Evolutionary conservation across 2,329 filamentous ascomycete species (phyloP), one percentile per base, ranked within the genome.

Genomic region (Pestalotiopsis fici): DNA sequence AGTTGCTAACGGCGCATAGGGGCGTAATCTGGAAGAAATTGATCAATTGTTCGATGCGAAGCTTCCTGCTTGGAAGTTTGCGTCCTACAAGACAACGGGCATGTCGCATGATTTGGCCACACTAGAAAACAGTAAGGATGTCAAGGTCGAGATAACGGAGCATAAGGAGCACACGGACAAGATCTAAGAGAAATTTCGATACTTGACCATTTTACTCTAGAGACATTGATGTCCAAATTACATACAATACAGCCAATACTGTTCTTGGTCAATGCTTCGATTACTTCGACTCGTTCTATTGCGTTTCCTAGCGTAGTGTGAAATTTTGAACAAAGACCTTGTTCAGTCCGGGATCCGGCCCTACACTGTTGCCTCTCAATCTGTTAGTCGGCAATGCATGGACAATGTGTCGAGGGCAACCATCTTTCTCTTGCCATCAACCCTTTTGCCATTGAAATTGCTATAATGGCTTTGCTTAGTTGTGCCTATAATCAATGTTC

Each of bases 11-110:
- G 1, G 12, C 23, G 23, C 4, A 28, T 23, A 69, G 68, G 71
- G 71, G 3, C 59, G 69, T 4, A 72, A 65, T 28, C 59, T 73
- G 21, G 71, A 73, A 59, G 71, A 71, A 27, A 69, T 72, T 54
- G 66, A 73, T 60, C 65, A 69, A 28, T 55, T 70, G 4, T 70
- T 70, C 27, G 63, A 67, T 31, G 60, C 62, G 7, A 65, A 68
- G 3, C 25, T 68, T 9, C 63, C 67, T 1, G 67, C 56, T 23
- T 56, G 64, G 64, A 57, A 31, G 27, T 61, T 63, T 37, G 25
- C 62, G 13, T 59, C 57, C 15, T 43, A 39, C 6, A 12, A 65
- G 25, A 65, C 64, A 3, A 70, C 81, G n/a, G 55, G 64, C n/a
- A 54, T 28, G 13, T 37, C 27, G 13, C 47, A 39, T 15, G 56